Evolutionary conservation across 164 flowering plant species (phyloP).

Genomic region (Euptelea pleiosperma): DNA sequence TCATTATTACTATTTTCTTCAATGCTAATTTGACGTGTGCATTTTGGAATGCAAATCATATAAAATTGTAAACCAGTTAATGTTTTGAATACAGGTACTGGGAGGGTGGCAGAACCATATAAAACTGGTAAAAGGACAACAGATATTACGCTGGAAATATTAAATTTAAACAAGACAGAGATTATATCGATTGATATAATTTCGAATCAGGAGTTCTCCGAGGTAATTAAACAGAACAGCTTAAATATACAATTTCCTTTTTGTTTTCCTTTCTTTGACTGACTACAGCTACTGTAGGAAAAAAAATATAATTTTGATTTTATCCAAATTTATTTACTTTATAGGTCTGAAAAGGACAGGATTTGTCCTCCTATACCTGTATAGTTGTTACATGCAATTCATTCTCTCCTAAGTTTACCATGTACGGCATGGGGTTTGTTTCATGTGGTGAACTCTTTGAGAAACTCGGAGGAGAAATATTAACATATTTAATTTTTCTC

Average conservation of each 20-base stretch:
- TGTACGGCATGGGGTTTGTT: no score
- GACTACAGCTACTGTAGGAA: not conserved
- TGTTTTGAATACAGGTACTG: slow-evolving; percentile 55
- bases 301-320: no score
- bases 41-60: not conserved
- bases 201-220: slow-evolving; percentile 93
- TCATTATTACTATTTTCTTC: slow-evolving; percentile 2
- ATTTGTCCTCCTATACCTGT: no score
- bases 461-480: no score
- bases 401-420: no score
- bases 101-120: slow-evolving; percentile 68
- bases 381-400: no score
- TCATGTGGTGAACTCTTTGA: no score
- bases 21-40: not conserved
- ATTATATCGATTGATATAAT: slow-evolving; percentile 66
- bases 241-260: not conserved
- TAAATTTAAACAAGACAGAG: slow-evolving; percentile 83
- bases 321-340: no score
- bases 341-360: no score
- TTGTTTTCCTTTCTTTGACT: not conserved
- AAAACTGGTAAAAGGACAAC: slow-evolving; percentile 78
- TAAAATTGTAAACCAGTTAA: not conserved
- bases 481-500: no score
- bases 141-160: slow-evolving; percentile 63
- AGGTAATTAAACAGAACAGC: slow-evolving; percentile 51